These are phyloP conservation scores for Candida sp. DNA, from an alignment of 1,139 yeast genomes.

Conservation along the genomic window DNA sequence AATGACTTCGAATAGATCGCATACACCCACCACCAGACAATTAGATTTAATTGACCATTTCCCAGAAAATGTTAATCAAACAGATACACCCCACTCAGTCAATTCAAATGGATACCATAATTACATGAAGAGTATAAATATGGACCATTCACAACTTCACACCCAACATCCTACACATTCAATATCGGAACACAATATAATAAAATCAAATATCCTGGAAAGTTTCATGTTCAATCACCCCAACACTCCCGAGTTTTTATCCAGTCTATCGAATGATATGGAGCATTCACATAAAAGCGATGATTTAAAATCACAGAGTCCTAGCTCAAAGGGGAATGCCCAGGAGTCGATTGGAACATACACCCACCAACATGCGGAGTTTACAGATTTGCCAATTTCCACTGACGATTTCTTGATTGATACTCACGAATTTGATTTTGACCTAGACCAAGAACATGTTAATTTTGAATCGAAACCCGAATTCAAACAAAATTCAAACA, in stretches of 20 bases:
- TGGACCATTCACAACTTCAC: neutral
- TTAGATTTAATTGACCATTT: neutral
- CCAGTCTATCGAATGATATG: neutral
- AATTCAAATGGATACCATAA: neutral
- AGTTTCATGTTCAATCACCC: slow-evolving; percentile 9
- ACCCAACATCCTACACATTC: neutral
- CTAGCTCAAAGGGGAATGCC: neutral
- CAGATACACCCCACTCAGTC: neutral
- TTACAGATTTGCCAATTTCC: neutral
- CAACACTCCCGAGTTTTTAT: slow-evolving; percentile 29
- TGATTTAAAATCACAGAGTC: neutral
- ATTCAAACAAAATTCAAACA: neutral
- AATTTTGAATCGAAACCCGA: neutral
- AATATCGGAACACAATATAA: neutral
- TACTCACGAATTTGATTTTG: slow-evolving; percentile 1
- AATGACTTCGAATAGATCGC: neutral
- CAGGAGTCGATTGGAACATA: neutral
- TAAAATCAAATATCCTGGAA: neutral
- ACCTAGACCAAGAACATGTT: neutral
- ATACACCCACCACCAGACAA: neutral
- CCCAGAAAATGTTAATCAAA: neutral
- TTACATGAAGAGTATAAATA: neutral
- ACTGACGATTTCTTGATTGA: neutral
- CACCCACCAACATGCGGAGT: neutral
- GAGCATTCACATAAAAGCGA: neutral